Evolutionary conservation across 495 filamentous ascomycete species (phyloP), one percentile per base, ranked within the genome.

Genomic region (Penicillium arizonense): DNA sequence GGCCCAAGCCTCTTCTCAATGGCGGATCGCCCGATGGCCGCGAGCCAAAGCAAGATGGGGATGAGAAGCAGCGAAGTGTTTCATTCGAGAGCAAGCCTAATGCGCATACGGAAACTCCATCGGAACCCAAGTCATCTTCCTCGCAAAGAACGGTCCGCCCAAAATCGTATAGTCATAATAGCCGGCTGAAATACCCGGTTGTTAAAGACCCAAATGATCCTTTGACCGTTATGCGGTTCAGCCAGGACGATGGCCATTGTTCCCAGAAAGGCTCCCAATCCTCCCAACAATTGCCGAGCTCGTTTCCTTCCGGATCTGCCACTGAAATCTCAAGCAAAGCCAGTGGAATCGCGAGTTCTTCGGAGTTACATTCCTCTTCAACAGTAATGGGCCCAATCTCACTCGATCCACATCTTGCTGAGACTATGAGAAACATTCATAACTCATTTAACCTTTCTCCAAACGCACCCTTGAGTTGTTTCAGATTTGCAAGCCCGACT

Each of bases 161-260:
- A 9, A 70, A 57, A 38, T 47, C 36, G 11, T 56, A 61, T 20
- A 50, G 47, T 5, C 59, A 65, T 33, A 71, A 66, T 28, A 66
- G 62, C 37, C 66, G 56, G 26, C 75, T 90, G 20, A 75, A 73
- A 13, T 96, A 90, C 57, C 81, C 87, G 1, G 82, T 93, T 9
- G 89, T 95, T 13, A 96, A 96, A 67, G 81, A 94, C 53, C 80
- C 87, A 0, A 81, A 86, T 53, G 81, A 89, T 53, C 78, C 81
- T 23, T 77, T 76, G 52, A 90, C 87, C 2, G 70, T 77, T 6
- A 51, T 83, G 33, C 79, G 87, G 49, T 79, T 91, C 43, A 92
- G 87, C 63, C 89, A 95, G 65, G 76, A 75, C 24, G 81, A 73
- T 30, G 70, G 32, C 12, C 50, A 71, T 34, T 77, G 75, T 36